Evolutionary conservation across 192 early-diverging fungal species (phyloP), one percentile per base, ranked within the genome.

Genomic region (Linderina pennispora): DNA sequence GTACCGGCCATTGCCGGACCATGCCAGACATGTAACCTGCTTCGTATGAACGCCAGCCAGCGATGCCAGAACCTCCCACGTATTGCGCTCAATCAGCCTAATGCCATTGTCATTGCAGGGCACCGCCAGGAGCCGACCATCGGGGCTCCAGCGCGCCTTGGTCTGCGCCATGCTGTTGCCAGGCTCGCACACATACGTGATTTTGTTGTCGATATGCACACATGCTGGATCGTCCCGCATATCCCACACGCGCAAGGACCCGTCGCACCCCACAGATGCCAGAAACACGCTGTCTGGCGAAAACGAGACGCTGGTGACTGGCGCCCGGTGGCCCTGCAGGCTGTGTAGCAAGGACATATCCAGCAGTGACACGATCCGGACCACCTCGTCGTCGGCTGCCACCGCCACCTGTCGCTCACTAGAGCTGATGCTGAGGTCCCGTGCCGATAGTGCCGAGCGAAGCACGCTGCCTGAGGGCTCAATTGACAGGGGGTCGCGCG

Each of bases 221-320:
- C 63, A 72, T 24, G 48, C 55, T 7, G 79, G 75, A 9, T 36
- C 32, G 5, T 46, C 44, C 14, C 72, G 55, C 49, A 82, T 52
- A 54, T 86, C 78, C 83, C 83, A 89, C 8, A 89, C 54, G 25
- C 73, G 62, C 17, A 86, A 61, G 2, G 77, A 73, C 13, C 87
- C 87, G 36, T 84, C 76, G 41, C 77, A 76, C 14, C 71, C 75
- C 1, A 69, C 60, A 4, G 84, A 83, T 2, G 52, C 65, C 17
- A 75, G 50, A 19, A 51, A 64, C 1, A 39, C 33, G 2, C 45
- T 21, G 53, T 63, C 57, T 16, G 73, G 66, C 14, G 65, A 60
- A 22, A 57, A 61, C 19, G 57, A 14, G 6, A 69, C 55, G 25
- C 61, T 61, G 22, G 50, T 64, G 17, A 75, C 58, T 3, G 73